These are phyloP conservation scores for Prunus salicina DNA, from an alignment of 306 rosid species.

Conservation along the genomic window DNA sequence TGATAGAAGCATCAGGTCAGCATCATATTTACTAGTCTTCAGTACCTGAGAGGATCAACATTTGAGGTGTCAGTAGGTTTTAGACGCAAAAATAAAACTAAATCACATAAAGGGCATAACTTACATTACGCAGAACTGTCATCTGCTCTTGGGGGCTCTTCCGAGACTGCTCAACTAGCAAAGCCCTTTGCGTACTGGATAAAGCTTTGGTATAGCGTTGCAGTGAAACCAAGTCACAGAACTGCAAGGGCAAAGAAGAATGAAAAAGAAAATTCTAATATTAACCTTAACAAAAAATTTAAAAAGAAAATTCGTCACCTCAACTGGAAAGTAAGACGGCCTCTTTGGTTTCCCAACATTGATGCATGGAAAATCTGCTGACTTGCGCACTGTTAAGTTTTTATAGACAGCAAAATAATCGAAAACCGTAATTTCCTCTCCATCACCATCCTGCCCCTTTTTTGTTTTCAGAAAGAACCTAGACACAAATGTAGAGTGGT, in stretches of 20 bases:
- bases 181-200: constrained; percentile 41
- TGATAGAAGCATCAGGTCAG: constrained; percentile 38
- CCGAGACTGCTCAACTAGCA: constrained; percentile 38
- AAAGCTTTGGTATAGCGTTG: constrained; percentile 51
- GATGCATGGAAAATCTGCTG: constrained; percentile 51
- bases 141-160: constrained; percentile 35
- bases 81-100: background rate
- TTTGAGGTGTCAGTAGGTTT: background rate
- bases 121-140: constrained; percentile 28
- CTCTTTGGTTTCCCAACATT: constrained; percentile 46
- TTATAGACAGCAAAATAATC: constrained; percentile 28
- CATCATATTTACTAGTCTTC: constrained; percentile 23
- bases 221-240: constrained; percentile 39
- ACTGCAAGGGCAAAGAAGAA: constrained; percentile 21
- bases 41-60: constrained; percentile 33
- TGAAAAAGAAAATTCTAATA: background rate
- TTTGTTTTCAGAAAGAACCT: constrained; percentile 9
- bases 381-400: background rate
- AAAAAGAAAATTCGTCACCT: constrained; percentile 16
- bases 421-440: constrained; percentile 38
- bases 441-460: constrained; percentile 20
- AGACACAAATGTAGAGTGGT: constrained; percentile 15
- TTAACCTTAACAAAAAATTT: background rate
- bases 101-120: background rate
- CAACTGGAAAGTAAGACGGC: constrained; percentile 40